Base-by-base conservation (phyloP, 2,329 filamentous ascomycete genomes). In the Mycocentrospora acerina region DNA sequence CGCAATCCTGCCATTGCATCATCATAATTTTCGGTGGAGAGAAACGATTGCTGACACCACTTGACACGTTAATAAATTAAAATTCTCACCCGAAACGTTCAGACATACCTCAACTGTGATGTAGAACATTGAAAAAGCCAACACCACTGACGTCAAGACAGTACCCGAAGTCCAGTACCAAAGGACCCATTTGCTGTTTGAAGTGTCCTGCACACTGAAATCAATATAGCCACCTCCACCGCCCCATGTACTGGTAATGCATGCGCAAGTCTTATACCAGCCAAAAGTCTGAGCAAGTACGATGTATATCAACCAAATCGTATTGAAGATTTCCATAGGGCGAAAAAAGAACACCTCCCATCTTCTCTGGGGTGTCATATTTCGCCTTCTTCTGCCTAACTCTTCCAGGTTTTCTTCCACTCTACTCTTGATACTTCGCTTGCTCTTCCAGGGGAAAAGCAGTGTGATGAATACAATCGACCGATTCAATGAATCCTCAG, bases 191-290 rank as follows among this genome's bases (percentile, higher is more conserved):
- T 32, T 28, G 12, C 45, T 55, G 22, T 62, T 66, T 5, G 64
- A 62, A 2, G 58, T 59, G 26, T 63, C 56, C 16, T 56, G 53
- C 8, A 58, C 43, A 6, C 29, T 42, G 26, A 66, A 64, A 33
- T 74, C 69, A 22, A 74, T 59, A 35, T 74, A 75, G 10, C 72
- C 71, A n/a, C 68, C 66, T 4, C 41, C 53, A 2, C 52, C 45
- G 1, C 49, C 63, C 66, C 69, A 72, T 4, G 40, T 55, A 14
- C 64, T 67, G 2, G 67, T 62, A 30, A 68, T 60, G 48, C 72
- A 75, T 12, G 61, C 41, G 50, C 71, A 75, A 3, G 60, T 72
- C 37, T 68, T 66, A 44, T 69, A 70, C 15, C 53, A 53, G 7
- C 72, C 71, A 11, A 68, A 64, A 0, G 70, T 71, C 37, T 74